Conservation (phyloP, 176 grass and related monocot species). For the Ananas comosus region DNA sequence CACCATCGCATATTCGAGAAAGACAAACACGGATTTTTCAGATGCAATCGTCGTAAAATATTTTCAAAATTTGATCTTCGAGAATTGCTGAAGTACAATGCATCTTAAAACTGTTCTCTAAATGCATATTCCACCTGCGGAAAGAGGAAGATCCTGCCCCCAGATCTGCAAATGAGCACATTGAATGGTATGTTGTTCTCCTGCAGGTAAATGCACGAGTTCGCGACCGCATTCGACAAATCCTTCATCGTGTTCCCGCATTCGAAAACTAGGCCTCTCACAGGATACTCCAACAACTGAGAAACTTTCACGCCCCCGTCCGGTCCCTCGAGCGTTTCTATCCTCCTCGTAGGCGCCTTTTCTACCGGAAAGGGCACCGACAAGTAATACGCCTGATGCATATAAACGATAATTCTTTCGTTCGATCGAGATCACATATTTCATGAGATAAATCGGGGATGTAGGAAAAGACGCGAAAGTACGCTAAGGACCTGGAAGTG, state of each 20-base stretch:
- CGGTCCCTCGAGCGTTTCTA: neutral
- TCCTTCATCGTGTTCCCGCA: neutral
- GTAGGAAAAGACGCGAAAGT: neutral
- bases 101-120: neutral
- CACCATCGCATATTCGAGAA: neutral
- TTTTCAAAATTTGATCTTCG: neutral
- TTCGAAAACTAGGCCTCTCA: neutral
- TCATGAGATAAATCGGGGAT: neutral
- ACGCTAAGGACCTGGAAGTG: constrained; percentile 71
- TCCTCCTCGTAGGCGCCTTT: neutral
- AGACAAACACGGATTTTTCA: constrained; percentile 8
- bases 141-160: neutral
- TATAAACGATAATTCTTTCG: neutral
- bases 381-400: neutral
- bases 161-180: neutral
- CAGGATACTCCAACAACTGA: neutral
- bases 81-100: constrained; percentile 1
- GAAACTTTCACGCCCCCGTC: neutral
- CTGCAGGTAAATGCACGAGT: constrained; percentile 1
- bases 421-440: too few relatives aligned
- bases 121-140: neutral
- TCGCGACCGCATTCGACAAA: neutral
- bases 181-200: constrained; percentile 1
- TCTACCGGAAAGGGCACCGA: neutral
- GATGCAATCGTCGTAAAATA: neutral